Evolutionary conservation across 1,139 yeast species (phyloP), one percentile per base, ranked within the genome.

Genomic region (Keqinozyma sinolaborantium): DNA sequence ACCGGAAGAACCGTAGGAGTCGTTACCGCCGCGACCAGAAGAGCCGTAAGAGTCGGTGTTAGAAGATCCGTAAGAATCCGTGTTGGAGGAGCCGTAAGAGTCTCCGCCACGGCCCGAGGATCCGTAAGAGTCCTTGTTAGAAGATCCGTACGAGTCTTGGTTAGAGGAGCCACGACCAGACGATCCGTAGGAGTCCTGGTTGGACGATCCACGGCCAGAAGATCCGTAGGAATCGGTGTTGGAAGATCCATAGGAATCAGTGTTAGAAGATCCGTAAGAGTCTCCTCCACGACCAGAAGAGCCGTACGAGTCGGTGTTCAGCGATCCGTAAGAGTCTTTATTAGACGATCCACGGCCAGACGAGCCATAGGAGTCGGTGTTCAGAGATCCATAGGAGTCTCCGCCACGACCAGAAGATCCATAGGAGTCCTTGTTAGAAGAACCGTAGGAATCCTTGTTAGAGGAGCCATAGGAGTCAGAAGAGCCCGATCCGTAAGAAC

Each of bases 211-310:
- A 29, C 40, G 39, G 29, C 47, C 51, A 31, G 44, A 46, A 29
- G 47, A 46, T 14, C 45, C 50, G 32, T 40, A 35, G 28, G 44
- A 35, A 30, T 46, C 43, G 26, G 29, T 33, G 34, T 41, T 43
- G 20, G 50, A 40, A 12, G 47, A 43, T 5, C 57, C 58, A 34
- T 51, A 51, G 7, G 55, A 42, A 31, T 50, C 49, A 26, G 33
- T 35, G 4, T 24, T 25, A 13, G 24, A n/a, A 30, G 39, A 35
- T 24, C 39, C 39, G 24, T 29, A 31, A 11, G 32, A 28, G 13
- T 31, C 35, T 16, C 26, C 39, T 19, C 37, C 32, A 23, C 44
- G 32, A 8, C 38, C 30, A 9, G 34, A 40, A 24, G 43, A 40
- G 23, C 53, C 52, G 24, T 45, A 49, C n/a, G 52, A 46, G 31